A percentile compares a stretch with the other conserved stretches of the same genome.
These are phyloP conservation scores for Pinguiococcus pyrenoidosus DNA, from an alignment of 108 stramenopile species.

Conservation along the genomic window DNA sequence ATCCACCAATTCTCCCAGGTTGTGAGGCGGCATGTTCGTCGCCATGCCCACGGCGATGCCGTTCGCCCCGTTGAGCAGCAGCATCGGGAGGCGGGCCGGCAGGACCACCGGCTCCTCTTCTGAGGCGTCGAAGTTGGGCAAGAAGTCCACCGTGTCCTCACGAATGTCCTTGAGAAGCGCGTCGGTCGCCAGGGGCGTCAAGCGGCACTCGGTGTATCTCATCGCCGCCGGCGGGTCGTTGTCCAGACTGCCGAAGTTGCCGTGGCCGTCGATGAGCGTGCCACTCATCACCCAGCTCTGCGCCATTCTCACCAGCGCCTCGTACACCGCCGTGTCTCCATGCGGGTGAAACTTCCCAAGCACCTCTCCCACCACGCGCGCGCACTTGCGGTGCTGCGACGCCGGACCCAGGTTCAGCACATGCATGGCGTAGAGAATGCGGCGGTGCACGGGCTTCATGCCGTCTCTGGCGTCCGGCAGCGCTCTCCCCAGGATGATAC, in stretches of 20 bases:
- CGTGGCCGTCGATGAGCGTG: conserved; percentile 81
- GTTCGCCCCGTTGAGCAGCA: conserved; percentile 78
- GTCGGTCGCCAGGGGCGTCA: conserved; percentile 55
- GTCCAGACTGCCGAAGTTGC: conserved; percentile 88
- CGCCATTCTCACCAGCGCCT: conserved; percentile 86
- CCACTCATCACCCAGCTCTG: conserved; percentile 69
- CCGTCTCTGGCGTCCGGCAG: conserved; percentile 91
- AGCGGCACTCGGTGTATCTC: conserved; percentile 87
- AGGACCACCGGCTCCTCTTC: conserved; percentile 80
- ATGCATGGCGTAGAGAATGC: conserved; percentile 87
- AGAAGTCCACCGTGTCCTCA: conserved; percentile 58
- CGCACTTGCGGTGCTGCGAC: conserved; percentile 78
- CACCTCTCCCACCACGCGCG: conserved; percentile 90
- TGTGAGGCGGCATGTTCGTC: conserved; percentile 91
- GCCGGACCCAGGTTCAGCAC: conserved; percentile 56
- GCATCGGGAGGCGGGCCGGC: conserved; percentile 70
- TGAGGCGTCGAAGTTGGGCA: conserved; percentile 78
- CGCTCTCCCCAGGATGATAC: conserved; percentile 81
- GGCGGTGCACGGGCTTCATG: conserved; percentile 86
- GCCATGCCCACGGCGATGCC: conserved; percentile 95
- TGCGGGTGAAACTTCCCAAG: conserved; percentile 78
- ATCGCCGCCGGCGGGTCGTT: conserved; percentile 92
- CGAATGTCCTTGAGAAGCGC: conserved; percentile 63
- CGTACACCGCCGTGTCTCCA: conserved; percentile 84
- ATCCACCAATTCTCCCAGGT: conserved; percentile 68